Evolutionary conservation across 768 basidiomycete genomes (phyloP), one percentile per base, ranked within the genome.

Genomic region (Naganishia friedmannii): DNA sequence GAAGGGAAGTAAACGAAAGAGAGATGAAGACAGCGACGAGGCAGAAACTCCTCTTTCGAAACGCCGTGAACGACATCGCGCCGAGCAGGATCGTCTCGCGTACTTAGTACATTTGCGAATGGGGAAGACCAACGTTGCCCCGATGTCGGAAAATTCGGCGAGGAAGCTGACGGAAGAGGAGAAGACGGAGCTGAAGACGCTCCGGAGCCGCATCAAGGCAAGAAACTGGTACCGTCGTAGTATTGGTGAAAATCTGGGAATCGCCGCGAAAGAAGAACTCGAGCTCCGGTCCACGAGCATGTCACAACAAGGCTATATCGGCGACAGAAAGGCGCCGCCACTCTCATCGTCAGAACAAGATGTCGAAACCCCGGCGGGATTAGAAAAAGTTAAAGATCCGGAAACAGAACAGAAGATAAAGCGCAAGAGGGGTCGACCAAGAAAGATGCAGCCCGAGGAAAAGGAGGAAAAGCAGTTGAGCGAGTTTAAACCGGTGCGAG

Each of bases 1-100:
- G 37, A 60, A 29, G 42, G 29, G 29, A 19, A 39, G 60, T 34
- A 63, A 63, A 45, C 60, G 60, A 37, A 42, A 45, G 23, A 63
- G 32, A 63, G n/a, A 23, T 23, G 10, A 31, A 3, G 57, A 15
- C 21, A 37, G 4, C 57, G 34, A n/a, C 34, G 34, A 58, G 3
- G 10, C 34, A 15, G 34, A 23, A 13, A 23, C 10, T n/a, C 42
- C 37, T 63, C 23, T 15, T 12, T 37, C 60, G 21, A 63, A 63
- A 28, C 21, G 60, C 39, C 19, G 46, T 29, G 23, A 29, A 19
- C 60, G 39, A 23, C 17, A 63, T 26, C 23, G 26, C 6, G 42
- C 7, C 1, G 60, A 63, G 34, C 60, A 63, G 26, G 23, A 63
- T 2, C 48, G 48, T n/a, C 48, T 51, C 23, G 48, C n/a, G n/a